Conservation (phyloP, 2,329 filamentous ascomycete genomes). For the Pezicula neosporulosa region DNA sequence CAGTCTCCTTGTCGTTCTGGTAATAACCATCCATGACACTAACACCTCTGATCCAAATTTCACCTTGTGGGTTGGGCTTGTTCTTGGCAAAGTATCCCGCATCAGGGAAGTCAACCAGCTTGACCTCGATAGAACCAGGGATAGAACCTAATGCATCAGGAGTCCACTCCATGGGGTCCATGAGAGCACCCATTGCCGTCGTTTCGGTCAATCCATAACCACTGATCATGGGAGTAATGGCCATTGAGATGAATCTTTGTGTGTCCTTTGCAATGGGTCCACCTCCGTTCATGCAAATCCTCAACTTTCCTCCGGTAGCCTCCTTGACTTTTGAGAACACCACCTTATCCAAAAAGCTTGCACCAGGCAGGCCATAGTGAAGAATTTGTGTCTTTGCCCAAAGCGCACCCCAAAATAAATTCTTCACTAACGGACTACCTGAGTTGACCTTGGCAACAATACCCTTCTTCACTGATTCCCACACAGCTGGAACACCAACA, state of each 20-base stretch:
- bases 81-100: conserved; percentile 74
- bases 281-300: conserved; percentile 91
- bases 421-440: conserved; percentile 65
- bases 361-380: conserved; percentile 58
- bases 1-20: conserved; percentile 81
- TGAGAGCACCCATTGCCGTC: conserved; percentile 75
- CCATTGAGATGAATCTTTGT: conserved; percentile 85
- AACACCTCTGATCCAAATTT: conserved; percentile 83
- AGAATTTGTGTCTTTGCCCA: conserved; percentile 58
- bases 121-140: conserved; percentile 76
- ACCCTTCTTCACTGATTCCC: conserved; percentile 97
- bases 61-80: conserved; percentile 76
- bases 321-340: conserved; percentile 92
- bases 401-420: conserved; percentile 72
- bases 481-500: conserved; percentile 92
- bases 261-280: conserved; percentile 87
- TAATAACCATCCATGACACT: conserved; percentile 77
- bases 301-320: conserved; percentile 81
- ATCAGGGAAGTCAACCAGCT: conserved; percentile 86
- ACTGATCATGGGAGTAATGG: conserved; percentile 88
- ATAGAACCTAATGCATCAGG: conserved; percentile 74
- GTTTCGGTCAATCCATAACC: conserved; percentile 97
- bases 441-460: conserved; percentile 68
- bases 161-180: conserved; percentile 82
- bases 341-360: conserved; percentile 70